A percentile compares a stretch with the other conserved stretches of the same genome.
These are phyloP conservation scores for Solanum tacnaense DNA, from an alignment of 257 asterid genomes.

Conservation along the genomic window DNA sequence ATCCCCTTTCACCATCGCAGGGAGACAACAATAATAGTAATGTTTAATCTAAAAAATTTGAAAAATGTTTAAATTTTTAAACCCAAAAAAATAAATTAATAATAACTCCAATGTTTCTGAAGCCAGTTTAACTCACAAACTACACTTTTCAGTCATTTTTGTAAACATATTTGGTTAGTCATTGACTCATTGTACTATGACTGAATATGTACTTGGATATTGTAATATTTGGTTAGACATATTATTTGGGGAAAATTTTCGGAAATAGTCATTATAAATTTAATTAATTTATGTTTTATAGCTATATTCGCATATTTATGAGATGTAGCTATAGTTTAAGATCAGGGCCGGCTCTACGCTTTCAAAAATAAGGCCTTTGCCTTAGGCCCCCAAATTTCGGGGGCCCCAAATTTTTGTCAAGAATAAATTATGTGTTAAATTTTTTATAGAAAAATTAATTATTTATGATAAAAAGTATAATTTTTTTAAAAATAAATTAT, in stretches of 20 bases:
- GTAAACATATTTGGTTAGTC: not conserved
- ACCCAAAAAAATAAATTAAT: not conserved
- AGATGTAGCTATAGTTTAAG: no score
- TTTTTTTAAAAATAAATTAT: no score
- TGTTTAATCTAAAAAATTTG: not conserved
- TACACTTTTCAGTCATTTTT: not conserved
- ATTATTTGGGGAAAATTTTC: not conserved
- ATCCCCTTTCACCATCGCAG: slow-evolving; percentile 6
- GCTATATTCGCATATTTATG: not conserved
- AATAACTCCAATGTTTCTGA: not conserved
- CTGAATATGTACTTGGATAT: not conserved
- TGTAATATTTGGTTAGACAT: not conserved
- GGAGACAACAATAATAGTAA: not conserved
- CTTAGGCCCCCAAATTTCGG: no score
- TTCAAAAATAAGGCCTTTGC: no score
- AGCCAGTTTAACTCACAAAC: not conserved
- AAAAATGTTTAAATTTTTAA: not conserved
- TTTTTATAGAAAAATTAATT: no score
- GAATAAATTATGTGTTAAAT: no score
- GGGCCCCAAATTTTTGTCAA: no score
- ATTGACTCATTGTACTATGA: not conserved
- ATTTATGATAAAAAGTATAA: no score
- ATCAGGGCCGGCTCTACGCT: no score
- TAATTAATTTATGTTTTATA: no score
- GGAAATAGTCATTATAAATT: no score